Base-by-base conservation (phyloP, 495 filamentous ascomycete genomes). In the Aspergillus taichungensis region DNA sequence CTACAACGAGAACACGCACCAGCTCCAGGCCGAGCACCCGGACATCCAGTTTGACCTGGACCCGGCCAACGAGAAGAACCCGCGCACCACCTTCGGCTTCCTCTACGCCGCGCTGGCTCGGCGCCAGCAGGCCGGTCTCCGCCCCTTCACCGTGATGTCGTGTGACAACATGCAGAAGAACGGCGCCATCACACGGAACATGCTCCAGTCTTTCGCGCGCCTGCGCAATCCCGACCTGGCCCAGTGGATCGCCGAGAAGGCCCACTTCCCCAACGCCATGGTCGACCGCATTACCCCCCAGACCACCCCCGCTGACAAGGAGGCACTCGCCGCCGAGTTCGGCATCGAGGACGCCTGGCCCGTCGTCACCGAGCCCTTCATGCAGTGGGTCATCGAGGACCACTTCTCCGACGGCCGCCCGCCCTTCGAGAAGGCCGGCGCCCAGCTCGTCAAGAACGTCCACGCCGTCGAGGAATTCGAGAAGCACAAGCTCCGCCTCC, bases 81-180 rank as follows among this genome's bases (percentile, higher is more conserved):
- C 69, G 0, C 59, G 55, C 40, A 73, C 69, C 30, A 72, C 67
- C 14, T 73, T 72, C 42, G 69, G 69, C 32, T 73, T 71, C 55
- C 66, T 73, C 38, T 72, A 69, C 52, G 67, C 67, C 35, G 69
- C 69, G 31, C 51, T 73, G 34, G 62, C 55, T 5, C 61, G 62
- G 3, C 69, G 69, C 36, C 52, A 63, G 41, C 37, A 60, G 47
- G 53, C 64, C 33, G 69, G 69, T 4, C 62, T 71, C 34, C 64
- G 62, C 35, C 69, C 69, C 18, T 73, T 73, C 57, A 73, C 69
- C 47, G 67, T 72, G 36, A 59, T 73, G 62, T 73, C 69, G 6
- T 73, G 69, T 47, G 69, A 73, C 46, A 73, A 73, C 54, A 73
- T 73, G 69, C 66, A 72, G 59, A 71, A 71, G 59, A 73, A 73